Evolutionary conservation across 176 grass and related monocot genomes (phyloP), one percentile per base, ranked within the genome.

Genomic region (Lolium multiflorum): DNA sequence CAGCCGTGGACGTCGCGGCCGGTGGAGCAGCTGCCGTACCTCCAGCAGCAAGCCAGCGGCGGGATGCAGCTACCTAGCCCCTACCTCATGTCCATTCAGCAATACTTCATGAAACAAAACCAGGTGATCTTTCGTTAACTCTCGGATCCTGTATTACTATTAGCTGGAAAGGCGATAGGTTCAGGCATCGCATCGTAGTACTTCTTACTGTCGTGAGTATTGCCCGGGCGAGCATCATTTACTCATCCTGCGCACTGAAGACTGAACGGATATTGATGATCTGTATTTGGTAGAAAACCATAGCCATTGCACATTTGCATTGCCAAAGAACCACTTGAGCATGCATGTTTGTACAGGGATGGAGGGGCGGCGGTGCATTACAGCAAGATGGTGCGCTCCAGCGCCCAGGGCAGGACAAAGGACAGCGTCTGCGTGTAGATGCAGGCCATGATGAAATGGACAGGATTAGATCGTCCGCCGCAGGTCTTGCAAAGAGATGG

Each of bases 51-150:
- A 57, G 63, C 3, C 47, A 3, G 71, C 6, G 46, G 2, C 26
- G 60, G 43, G 7, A 5, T 43, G 49, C 63, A 50, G 21, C 24
- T 89, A 57, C 80, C 82, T 0, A 52, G 63, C 59, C 81, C 89
- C 26, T 87, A 87, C 81, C 85, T 91, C 76, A 80, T 91, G 76
- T 84, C 88, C 6, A 55, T 70, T 16, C 81, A 91, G 38, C 81
- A 87, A 71, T 88, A 81, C 70, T 80, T 88, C 7, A 54, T 91
- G 50, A 68, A 86, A 52, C 89, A 84, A 62, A 80, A 76, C 47
- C 76, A 91, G 89, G 89, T 90, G 57, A 74, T 62, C 41, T 72
- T 60, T n/a, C 46, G 46, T 47, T 47, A 35, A 35, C 31, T 35
- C 31, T 35, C 31, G 31, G 31, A 35, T 35, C 31, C 31, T 35